A percentile compares a stretch with the other conserved stretches of the same genome.
Evolutionary conservation across 257 asterid genomes (phyloP).

Genomic region (Solanum bulbocastanum): DNA sequence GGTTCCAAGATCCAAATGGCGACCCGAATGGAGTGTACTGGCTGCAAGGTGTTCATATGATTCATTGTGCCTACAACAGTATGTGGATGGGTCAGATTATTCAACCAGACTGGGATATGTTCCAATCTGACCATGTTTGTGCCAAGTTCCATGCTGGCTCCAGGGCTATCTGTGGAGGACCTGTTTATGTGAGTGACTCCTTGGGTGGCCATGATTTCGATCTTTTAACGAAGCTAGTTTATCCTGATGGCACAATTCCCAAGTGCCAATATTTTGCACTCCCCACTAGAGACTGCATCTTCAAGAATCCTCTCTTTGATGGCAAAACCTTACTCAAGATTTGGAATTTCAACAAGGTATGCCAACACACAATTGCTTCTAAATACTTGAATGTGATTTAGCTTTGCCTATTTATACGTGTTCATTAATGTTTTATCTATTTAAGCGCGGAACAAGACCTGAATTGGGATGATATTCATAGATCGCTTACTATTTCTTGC

Average conservation of each 20-base stretch:
- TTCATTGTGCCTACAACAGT: conserved; percentile 33
- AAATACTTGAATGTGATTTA: neutral
- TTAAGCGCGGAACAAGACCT: too few species aligned
- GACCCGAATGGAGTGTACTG: conserved; percentile 28
- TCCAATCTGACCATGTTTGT: conserved; percentile 26
- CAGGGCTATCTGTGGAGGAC: conserved; percentile 29
- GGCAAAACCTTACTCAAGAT: conserved; percentile 63
- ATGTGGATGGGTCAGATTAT: conserved; percentile 31
- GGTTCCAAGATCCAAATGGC: conserved; percentile 29
- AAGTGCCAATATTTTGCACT: conserved; percentile 53
- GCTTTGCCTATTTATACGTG: neutral
- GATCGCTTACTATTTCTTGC: neutral
- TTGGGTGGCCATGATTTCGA: conserved; percentile 52
- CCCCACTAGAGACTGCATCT: conserved; percentile 57
- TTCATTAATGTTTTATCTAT: too few species aligned
- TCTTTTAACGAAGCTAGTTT: conserved; percentile 46
- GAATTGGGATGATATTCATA: neutral
- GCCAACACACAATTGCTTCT: neutral
- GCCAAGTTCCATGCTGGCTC: conserved; percentile 33
- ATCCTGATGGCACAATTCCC: conserved; percentile 57
- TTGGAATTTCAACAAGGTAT: conserved; percentile 63
- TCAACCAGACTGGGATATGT: conserved; percentile 41
- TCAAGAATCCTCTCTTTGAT: conserved; percentile 56
- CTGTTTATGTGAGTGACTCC: conserved; percentile 36
- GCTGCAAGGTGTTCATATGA: conserved; percentile 33